These are phyloP conservation scores for Beta corolliflora DNA, from an alignment of 179 eudicot genomes.

Conservation along the genomic window DNA sequence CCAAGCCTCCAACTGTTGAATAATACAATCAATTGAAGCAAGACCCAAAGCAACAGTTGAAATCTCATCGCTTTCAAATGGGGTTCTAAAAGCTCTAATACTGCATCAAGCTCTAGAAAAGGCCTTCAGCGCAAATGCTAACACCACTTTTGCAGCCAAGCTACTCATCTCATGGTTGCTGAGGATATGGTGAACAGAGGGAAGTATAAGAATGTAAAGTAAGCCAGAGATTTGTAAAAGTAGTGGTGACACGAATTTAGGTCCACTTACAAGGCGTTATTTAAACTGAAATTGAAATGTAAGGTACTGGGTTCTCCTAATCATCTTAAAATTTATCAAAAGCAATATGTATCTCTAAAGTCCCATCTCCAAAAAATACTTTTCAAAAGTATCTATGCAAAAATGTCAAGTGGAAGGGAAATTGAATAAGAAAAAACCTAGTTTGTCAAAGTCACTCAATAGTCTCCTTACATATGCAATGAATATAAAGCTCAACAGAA, in stretches of 20 bases:
- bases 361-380: not conserved
- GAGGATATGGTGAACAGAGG: not conserved
- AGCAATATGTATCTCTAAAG: not conserved
- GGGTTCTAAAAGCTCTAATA: too few relatives aligned
- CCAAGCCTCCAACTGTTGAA: not conserved
- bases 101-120: not conserved
- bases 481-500: too few relatives aligned
- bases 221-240: not conserved
- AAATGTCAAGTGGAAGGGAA: not conserved
- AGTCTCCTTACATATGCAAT: not conserved
- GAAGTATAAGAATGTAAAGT: not conserved
- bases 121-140: not conserved
- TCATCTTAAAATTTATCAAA: not conserved
- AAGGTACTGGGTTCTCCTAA: not conserved
- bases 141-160: not conserved
- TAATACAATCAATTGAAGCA: not conserved
- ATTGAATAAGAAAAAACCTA: not conserved
- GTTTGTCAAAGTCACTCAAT: not conserved
- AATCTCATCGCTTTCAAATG: not conserved
- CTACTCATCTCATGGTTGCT: not conserved
- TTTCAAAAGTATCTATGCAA: not conserved
- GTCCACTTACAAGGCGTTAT: not conserved
- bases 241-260: not conserved
- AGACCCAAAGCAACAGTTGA: not conserved
- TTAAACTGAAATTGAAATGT: not conserved